A percentile compares a stretch with the other conserved stretches of the same genome.
These are phyloP conservation scores for Neurospora sp. DNA, from an alignment of 495 filamentous ascomycete genomes.

Conservation along the genomic window DNA sequence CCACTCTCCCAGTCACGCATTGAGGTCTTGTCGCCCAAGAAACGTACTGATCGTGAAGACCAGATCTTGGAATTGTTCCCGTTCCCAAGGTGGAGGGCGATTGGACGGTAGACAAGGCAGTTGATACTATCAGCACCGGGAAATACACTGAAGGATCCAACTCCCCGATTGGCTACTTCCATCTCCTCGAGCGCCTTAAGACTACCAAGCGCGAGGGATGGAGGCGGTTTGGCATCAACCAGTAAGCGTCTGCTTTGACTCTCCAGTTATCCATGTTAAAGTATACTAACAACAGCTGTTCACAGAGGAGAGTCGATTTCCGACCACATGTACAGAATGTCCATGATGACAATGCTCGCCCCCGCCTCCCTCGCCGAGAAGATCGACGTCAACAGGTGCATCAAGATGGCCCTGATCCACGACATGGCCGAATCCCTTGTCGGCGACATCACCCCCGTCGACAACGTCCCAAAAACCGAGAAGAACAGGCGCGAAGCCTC, in stretches of 20 bases:
- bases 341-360: constrained; percentile 89
- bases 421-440: constrained; percentile 96
- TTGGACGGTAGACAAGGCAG: constrained; percentile 43
- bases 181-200: constrained; percentile 86
- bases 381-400: constrained; percentile 73
- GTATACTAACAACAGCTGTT: constrained; percentile 5
- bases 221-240: constrained; percentile 71
- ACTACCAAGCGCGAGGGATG: constrained; percentile 93
- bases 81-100: constrained; percentile 25
- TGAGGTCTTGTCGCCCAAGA: neutral
- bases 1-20: neutral
- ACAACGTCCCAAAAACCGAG: constrained; percentile 59
- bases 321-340: constrained; percentile 99
- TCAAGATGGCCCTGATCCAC: constrained; percentile 87
- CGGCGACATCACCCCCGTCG: constrained; percentile 90
- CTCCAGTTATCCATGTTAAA: neutral
- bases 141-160: constrained; percentile 47
- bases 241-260: constrained; percentile 23
- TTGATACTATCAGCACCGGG: constrained; percentile 32
- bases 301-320: constrained; percentile 68
- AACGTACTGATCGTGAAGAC: neutral
- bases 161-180: constrained; percentile 84
- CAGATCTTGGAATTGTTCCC: constrained; percentile 21
- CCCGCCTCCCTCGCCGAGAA: constrained; percentile 58
- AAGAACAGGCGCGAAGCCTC: constrained; percentile 77